phyloP scores from a whole-genome alignment of 73 alveolate species.

The Breviolum minutum region DNA sequence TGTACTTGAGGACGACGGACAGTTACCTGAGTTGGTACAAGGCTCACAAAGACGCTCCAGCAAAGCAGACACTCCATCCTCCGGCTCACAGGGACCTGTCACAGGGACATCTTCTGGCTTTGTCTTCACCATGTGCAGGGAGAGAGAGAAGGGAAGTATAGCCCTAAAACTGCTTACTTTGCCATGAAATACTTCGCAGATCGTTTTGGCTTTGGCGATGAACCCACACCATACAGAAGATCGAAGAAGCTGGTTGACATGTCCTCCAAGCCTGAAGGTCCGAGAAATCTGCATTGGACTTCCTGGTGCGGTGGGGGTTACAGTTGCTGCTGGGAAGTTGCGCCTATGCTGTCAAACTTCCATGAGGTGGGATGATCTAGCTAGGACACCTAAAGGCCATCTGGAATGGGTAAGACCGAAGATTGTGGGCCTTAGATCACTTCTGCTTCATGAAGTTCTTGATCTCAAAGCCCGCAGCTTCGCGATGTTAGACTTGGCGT shows the following conservation, averaged over 20 bases:
- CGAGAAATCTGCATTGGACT: neutral
- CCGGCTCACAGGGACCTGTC: too few relatives aligned
- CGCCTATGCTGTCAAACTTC: neutral
- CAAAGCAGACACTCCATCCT: neutral
- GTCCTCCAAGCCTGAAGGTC: neutral
- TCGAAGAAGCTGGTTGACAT: neutral
- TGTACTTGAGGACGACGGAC: neutral
- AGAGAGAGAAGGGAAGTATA: too few relatives aligned
- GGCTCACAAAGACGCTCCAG: neutral
- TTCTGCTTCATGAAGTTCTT: too few relatives aligned
- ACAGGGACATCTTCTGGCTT: neutral
- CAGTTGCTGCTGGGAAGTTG: constrained; percentile 24
- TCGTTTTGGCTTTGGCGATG: too few relatives aligned
- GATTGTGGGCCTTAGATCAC: neutral
- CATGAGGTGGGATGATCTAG: neutral
- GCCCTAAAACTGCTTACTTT: too few relatives aligned
- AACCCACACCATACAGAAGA: neutral
- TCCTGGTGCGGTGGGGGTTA: neutral
- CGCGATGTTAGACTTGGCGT: too few relatives aligned
- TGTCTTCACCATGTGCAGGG: neutral
- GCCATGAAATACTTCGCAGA: too few relatives aligned
- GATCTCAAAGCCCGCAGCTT: too few relatives aligned
- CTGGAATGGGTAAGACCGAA: neutral
- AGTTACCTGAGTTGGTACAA: neutral
- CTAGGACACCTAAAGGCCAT: neutral